Base-by-base conservation (phyloP, 2,329 filamentous ascomycete species). In the Aspergillus glaucus region DNA sequence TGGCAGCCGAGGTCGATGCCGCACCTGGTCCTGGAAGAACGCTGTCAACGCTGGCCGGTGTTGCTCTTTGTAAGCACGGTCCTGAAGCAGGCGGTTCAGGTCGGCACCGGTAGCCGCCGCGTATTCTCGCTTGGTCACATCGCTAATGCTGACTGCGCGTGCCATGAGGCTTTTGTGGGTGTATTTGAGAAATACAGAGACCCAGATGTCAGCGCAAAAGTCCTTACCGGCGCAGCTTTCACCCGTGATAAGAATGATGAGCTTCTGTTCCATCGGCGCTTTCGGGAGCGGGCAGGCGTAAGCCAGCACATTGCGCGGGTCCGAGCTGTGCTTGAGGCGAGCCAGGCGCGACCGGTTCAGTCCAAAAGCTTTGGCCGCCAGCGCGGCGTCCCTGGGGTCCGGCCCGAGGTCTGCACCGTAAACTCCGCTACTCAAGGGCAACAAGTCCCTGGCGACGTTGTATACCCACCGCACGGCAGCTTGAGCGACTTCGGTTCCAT, bases 391-490 rank as follows among this genome's bases (percentile, higher is more conserved):
- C 69, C 81, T 67, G 0, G 79, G 78, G 52, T 85, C 80, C 2
- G 80, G 80, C 9, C 82, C 81, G 21, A 85, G 79, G 56, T 86
- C 82, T 3, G 81, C 80, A 22, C 77, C 65, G 56, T 85, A 86
- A 6, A 61, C 72, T 55, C 81, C 81, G 43, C 39, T 62, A 54
- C 76, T 76, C 34, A 76, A 49, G 8, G 79, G 70, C 49, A 82
- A 57, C 60, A 86, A 62, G 10, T 70, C 55, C 4, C 6, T 44
- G 42, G 63, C 75, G 44, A 80, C 68, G 1, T 70, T 51, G 58
- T 85, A 84, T 15, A 84, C 81, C 81, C 82, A 85, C 4, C 58
- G 47, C 3, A 77, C 59, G 2, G 63, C 69, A 48, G 59, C 59
- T 51, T 50, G 65, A 52, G 75, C 68, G 9, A 53, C 36, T 42